Conservation (phyloP, 73 alveolate species). For the Stentor coeruleus region DNA sequence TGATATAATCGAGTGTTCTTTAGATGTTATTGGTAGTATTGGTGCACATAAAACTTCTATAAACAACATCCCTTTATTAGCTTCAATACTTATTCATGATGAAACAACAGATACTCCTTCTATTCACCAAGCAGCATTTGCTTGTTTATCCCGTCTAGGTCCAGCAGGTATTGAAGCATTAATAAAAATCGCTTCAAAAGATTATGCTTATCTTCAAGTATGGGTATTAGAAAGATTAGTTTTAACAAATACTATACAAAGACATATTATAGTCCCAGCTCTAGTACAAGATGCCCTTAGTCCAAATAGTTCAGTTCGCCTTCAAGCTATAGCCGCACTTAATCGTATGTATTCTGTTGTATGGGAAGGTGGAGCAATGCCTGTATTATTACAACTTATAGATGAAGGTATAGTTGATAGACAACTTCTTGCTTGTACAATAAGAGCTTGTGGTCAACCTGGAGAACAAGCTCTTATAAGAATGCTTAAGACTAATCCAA, state of each 20-base stretch:
- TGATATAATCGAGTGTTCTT: slow-evolving; percentile 15
- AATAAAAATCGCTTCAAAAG: slow-evolving; percentile 77
- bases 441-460: slow-evolving; percentile 67
- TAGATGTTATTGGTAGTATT: slow-evolving; percentile 9
- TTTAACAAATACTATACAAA: slow-evolving; percentile 72
- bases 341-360: slow-evolving; percentile 81
- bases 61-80: not conserved
- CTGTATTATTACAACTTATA: slow-evolving; percentile 44
- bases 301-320: slow-evolving; percentile 59
- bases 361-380: slow-evolving; percentile 52
- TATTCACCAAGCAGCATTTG: slow-evolving; percentile 36
- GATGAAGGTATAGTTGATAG: slow-evolving; percentile 85
- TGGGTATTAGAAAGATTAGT: slow-evolving; percentile 66
- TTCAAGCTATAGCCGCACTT: slow-evolving; percentile 73
- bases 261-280: slow-evolving; percentile 76
- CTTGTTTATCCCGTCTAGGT: slow-evolving; percentile 72
- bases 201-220: slow-evolving; percentile 62
- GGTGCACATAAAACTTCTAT: slow-evolving; percentile 11
- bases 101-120: not conserved
- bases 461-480: slow-evolving; percentile 74
- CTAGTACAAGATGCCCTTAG: slow-evolving; percentile 64
- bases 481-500: slow-evolving; percentile 49
- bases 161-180: slow-evolving; percentile 68
- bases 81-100: not conserved
- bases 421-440: slow-evolving; percentile 76